phyloP scores from a whole-genome alignment of 1,284 basidiomycete species.

The Malassezia vespertilionis region DNA sequence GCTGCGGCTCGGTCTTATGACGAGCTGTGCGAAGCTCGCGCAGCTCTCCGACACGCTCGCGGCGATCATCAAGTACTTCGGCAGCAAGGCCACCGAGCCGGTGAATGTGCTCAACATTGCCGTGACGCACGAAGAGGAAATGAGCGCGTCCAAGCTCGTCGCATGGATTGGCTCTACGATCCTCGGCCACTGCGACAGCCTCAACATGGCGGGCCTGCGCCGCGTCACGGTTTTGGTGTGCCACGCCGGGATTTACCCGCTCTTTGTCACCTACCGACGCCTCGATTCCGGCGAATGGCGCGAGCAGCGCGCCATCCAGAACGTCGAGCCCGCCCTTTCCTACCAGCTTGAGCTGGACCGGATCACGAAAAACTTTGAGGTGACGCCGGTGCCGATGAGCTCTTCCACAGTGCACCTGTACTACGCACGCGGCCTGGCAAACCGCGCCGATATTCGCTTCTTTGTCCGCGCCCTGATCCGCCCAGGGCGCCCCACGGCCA shows the following conservation, averaged over 20 bases:
- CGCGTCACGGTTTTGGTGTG: slow-evolving; percentile 87
- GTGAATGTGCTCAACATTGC: slow-evolving; percentile 67
- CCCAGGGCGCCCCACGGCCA: slow-evolving; percentile 79
- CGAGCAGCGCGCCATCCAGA: slow-evolving; percentile 91
- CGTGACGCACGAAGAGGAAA: slow-evolving; percentile 49
- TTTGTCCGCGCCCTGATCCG: slow-evolving; percentile 93
- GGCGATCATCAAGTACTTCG: slow-evolving; percentile 36
- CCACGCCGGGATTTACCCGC: slow-evolving; percentile 78
- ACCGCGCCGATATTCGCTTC: slow-evolving; percentile 72
- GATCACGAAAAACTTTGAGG: slow-evolving; percentile 80
- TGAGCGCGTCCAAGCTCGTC: neutral
- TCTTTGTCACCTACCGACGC: slow-evolving; percentile 78
- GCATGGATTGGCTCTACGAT: slow-evolving; percentile 57
- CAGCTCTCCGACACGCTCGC: slow-evolving; percentile 36
- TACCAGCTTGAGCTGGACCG: slow-evolving; percentile 96
- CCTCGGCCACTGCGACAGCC: slow-evolving; percentile 62
- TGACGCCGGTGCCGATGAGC: slow-evolving; percentile 63
- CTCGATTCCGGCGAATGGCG: slow-evolving; percentile 63
- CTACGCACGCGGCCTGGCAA: slow-evolving; percentile 85
- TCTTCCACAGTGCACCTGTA: slow-evolving; percentile 69
- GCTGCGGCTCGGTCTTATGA: slow-evolving; percentile 44
- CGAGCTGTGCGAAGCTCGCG: slow-evolving; percentile 30
- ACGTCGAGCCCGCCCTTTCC: slow-evolving; percentile 94
- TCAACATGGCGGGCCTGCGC: slow-evolving; percentile 70
- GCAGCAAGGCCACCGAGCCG: slow-evolving; percentile 19